A percentile compares a stretch with the other conserved stretches of the same genome.
phyloP scores from a whole-genome alignment of 306 rosid species.

The Cicer cuneatum region DNA sequence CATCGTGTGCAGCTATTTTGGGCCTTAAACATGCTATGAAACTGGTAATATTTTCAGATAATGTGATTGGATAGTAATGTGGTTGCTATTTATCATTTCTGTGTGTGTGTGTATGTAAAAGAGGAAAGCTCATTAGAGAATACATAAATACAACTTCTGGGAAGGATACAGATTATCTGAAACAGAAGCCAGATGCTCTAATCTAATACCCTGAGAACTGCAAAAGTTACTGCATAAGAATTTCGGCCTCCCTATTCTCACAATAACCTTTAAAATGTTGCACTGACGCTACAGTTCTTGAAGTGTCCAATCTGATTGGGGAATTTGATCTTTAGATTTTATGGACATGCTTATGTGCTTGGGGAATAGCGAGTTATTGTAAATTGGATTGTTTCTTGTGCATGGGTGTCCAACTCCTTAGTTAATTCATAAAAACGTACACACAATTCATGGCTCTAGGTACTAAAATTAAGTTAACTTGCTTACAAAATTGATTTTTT shows the following conservation, averaged over 20 bases:
- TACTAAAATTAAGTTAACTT: not conserved
- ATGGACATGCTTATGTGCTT: slow-evolving; percentile 11
- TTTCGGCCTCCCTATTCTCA: slow-evolving; percentile 17
- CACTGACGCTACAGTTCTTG: slow-evolving; percentile 5
- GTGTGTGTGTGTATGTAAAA: not conserved
- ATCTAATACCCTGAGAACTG: slow-evolving; percentile 20
- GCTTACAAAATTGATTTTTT: not conserved
- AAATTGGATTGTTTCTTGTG: slow-evolving; percentile 18
- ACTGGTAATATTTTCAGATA: slow-evolving; percentile 67
- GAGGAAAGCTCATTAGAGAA: slow-evolving; percentile 31
- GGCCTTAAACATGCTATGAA: slow-evolving; percentile 91
- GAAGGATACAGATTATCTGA: slow-evolving; percentile 26
- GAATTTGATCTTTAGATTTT: slow-evolving; percentile 35
- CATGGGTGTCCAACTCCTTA: not conserved
- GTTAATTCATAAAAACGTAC: not conserved
- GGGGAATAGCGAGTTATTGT: slow-evolving; percentile 32
- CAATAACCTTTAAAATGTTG: not conserved
- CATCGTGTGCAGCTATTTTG: slow-evolving; percentile 63
- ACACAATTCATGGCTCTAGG: too few relatives aligned
- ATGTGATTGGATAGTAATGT: slow-evolving; percentile 40
- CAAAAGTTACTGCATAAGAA: not conserved
- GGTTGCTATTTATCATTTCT: slow-evolving; percentile 31
- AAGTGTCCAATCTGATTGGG: slow-evolving; percentile 6
- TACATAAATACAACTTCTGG: slow-evolving; percentile 8
- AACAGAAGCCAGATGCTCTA: slow-evolving; percentile 36